phyloP scores from a whole-genome alignment of 2,329 filamentous ascomycete species.

The Akanthomyces uredinophilus region DNA sequence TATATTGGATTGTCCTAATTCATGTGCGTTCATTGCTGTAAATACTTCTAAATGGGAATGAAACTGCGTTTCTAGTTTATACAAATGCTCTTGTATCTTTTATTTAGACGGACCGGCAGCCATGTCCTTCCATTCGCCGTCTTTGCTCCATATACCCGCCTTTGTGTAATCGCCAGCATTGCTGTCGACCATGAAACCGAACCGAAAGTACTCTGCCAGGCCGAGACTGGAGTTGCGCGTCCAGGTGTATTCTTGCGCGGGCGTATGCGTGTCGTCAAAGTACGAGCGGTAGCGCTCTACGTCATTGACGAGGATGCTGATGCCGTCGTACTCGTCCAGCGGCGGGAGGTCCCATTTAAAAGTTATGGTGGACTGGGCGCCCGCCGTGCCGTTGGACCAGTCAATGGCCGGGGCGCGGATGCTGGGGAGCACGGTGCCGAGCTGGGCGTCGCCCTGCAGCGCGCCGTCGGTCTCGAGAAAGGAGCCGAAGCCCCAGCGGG shows the following conservation, averaged over 20 bases:
- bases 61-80: background rate
- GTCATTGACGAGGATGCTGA: constrained; percentile 79
- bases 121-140: constrained; percentile 64
- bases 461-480: constrained; percentile 77
- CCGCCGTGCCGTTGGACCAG: constrained; percentile 28
- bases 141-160: constrained; percentile 63
- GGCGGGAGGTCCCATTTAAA: constrained; percentile 48
- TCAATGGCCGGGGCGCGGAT: constrained; percentile 44
- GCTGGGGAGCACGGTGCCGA: constrained; percentile 56
- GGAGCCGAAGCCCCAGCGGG: constrained; percentile 87
- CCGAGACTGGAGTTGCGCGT: constrained; percentile 39
- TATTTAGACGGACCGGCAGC: constrained; percentile 50
- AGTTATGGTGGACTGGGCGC: constrained; percentile 56
- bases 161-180: constrained; percentile 66
- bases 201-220: constrained; percentile 69
- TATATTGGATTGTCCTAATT: background rate
- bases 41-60: background rate
- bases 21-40: background rate
- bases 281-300: constrained; percentile 75
- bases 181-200: constrained; percentile 66
- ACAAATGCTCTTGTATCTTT: background rate
- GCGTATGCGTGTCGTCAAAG: constrained; percentile 50
- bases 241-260: constrained; percentile 52
- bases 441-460: constrained; percentile 63
- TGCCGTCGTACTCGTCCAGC: constrained; percentile 58